Evolutionary conservation across 1,284 basidiomycete genomes (phyloP).

Genomic region (Omphalotus olearius): DNA sequence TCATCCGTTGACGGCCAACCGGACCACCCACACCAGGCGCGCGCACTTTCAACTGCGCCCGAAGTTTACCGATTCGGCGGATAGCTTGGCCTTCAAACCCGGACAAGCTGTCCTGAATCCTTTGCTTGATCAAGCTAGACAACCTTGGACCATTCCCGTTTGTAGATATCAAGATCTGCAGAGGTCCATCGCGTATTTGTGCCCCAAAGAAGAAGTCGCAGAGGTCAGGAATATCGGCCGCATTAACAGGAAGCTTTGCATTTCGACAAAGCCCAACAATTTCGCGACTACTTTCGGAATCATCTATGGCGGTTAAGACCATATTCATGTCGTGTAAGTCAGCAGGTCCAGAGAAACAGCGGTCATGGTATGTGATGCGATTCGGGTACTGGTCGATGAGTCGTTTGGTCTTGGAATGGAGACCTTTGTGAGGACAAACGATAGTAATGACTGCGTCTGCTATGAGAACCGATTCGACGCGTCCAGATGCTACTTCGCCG

Average conservation of each 20-base stretch:
- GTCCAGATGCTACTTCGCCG: slow-evolving; percentile 81
- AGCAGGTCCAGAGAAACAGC: slow-evolving; percentile 53
- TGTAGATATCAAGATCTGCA: slow-evolving; percentile 96
- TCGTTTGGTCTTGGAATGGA: slow-evolving; percentile 55
- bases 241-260: slow-evolving; percentile 84
- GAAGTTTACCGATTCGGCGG: slow-evolving; percentile 71
- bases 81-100: slow-evolving; percentile 78
- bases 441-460: slow-evolving; percentile 62
- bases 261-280: slow-evolving; percentile 75
- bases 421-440: slow-evolving; percentile 55
- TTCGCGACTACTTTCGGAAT: slow-evolving; percentile 63
- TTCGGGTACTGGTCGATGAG: slow-evolving; percentile 46
- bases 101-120: slow-evolving; percentile 69
- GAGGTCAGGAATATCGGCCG: slow-evolving; percentile 91
- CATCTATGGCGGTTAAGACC: slow-evolving; percentile 94
- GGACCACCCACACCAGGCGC: slow-evolving; percentile 78
- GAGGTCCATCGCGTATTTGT: slow-evolving; percentile 84
- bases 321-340: slow-evolving; percentile 75
- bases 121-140: slow-evolving; percentile 77
- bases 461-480: slow-evolving; percentile 67
- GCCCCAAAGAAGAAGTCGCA: slow-evolving; percentile 99
- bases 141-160: slow-evolving; percentile 92
- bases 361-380: slow-evolving; percentile 70
- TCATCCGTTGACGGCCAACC: slow-evolving; percentile 78
- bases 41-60: slow-evolving; percentile 63